Conservation (phyloP, 2,329 filamentous ascomycete species). For the Aspergillus brasiliensis region DNA sequence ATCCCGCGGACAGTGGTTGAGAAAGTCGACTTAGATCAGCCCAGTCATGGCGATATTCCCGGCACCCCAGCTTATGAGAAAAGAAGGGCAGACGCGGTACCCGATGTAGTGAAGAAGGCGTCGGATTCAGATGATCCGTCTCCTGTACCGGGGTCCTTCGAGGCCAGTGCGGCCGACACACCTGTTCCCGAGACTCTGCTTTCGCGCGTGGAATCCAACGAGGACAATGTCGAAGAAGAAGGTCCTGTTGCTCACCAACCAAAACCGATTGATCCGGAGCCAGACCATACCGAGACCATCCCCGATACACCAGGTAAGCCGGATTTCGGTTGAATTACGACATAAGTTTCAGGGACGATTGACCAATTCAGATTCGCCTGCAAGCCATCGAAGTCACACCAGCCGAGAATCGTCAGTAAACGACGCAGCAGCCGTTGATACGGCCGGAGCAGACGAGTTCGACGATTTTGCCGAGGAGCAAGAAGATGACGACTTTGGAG, state of each 20-base stretch:
- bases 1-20: slow-evolving; percentile 64
- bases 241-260: slow-evolving; percentile 43
- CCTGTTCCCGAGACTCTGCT: slow-evolving; percentile 48
- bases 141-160: slow-evolving; percentile 3
- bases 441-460: slow-evolving; percentile 66
- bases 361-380: slow-evolving; percentile 64
- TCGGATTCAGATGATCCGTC: slow-evolving; percentile 31
- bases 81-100: slow-evolving; percentile 60
- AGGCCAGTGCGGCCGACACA: slow-evolving; percentile 11
- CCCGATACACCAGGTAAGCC: slow-evolving; percentile 60
- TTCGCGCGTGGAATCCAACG: slow-evolving; percentile 45
- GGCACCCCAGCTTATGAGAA: slow-evolving; percentile 61
- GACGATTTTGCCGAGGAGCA: slow-evolving; percentile 57
- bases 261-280: slow-evolving; percentile 45
- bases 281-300: slow-evolving; percentile 46
- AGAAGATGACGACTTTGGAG: slow-evolving; percentile 60
- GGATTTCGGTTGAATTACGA: slow-evolving; percentile 35
- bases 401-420: slow-evolving; percentile 45
- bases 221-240: slow-evolving; percentile 31
- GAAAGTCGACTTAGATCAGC: slow-evolving; percentile 59
- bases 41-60: slow-evolving; percentile 63
- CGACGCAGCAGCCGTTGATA: slow-evolving; percentile 59
- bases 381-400: slow-evolving; percentile 43
- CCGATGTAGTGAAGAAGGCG: slow-evolving; percentile 58
- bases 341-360: slow-evolving; percentile 54